These are phyloP conservation scores for Boletus barrowsii DNA, from an alignment of 768 basidiomycete genomes.

Conservation along the genomic window DNA sequence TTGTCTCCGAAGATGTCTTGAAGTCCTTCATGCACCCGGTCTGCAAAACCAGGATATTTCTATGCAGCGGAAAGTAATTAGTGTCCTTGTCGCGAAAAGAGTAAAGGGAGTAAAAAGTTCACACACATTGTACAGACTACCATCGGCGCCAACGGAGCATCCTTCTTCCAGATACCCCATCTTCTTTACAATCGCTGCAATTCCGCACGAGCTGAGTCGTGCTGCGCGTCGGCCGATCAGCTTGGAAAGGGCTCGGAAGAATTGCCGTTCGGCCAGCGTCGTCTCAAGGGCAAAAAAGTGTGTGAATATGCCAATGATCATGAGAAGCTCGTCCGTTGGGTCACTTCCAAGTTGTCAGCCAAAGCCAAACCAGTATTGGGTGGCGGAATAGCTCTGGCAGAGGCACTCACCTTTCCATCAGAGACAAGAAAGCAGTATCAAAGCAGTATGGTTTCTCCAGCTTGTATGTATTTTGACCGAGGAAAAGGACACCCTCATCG, in stretches of 20 bases:
- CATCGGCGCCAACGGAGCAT: constrained; percentile 88
- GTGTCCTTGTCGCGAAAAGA: not conserved
- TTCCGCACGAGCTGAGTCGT: constrained; percentile 89
- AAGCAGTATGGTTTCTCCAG: constrained; percentile 89
- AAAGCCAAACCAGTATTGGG: not conserved
- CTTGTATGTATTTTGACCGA: constrained; percentile 98
- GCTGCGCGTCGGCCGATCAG: constrained; percentile 89
- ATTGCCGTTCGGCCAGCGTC: constrained; percentile 92
- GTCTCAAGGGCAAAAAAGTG: constrained; percentile 98
- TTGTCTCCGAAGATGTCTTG: constrained; percentile 95
- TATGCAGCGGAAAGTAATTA: constrained; percentile 30
- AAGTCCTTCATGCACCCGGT: constrained; percentile 89
- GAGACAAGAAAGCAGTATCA: constrained; percentile 94
- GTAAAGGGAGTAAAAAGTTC: not conserved
- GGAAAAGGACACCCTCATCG: constrained; percentile 94
- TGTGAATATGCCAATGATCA: constrained; percentile 95
- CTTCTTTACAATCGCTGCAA: constrained; percentile 94
- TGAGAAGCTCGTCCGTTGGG: constrained; percentile 93
- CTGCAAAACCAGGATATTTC: constrained; percentile 98
- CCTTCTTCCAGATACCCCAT: constrained; percentile 92
- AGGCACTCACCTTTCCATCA: constrained; percentile 83
- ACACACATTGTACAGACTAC: constrained; percentile 89
- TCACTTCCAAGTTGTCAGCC: constrained; percentile 51
- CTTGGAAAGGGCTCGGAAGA: constrained; percentile 92
- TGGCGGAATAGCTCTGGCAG: not conserved